These are phyloP conservation scores for Friedmanniomyces simplex DNA, from an alignment of 495 filamentous ascomycete genomes.

Conservation along the genomic window DNA sequence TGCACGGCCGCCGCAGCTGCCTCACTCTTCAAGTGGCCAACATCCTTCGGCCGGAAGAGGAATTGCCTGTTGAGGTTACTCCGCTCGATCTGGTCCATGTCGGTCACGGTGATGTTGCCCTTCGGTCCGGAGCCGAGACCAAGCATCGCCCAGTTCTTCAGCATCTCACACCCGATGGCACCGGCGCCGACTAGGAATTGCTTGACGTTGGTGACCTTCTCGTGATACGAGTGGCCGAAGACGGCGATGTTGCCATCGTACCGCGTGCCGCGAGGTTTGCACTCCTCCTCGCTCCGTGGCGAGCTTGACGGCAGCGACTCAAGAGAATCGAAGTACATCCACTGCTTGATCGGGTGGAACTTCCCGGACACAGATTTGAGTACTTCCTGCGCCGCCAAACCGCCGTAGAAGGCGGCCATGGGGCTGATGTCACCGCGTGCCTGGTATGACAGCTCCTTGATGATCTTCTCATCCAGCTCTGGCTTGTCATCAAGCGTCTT, in stretches of 20 bases:
- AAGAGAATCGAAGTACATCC: slow-evolving; percentile 93
- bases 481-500: slow-evolving; percentile 55
- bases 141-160: slow-evolving; percentile 99
- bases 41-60: slow-evolving; percentile 86
- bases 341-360: slow-evolving; percentile 86
- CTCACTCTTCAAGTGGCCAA: slow-evolving; percentile 95
- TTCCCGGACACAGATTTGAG: slow-evolving; percentile 97
- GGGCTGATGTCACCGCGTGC: slow-evolving; percentile 85
- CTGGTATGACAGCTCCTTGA: slow-evolving; percentile 90
- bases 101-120: slow-evolving; percentile 82
- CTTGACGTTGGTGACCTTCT: slow-evolving; percentile 77
- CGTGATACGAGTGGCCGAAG: slow-evolving; percentile 86
- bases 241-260: slow-evolving; percentile 98
- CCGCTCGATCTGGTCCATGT: slow-evolving; percentile 98
- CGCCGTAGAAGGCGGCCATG: slow-evolving; percentile 92
- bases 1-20: slow-evolving; percentile 81
- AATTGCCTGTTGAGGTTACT: slow-evolving; percentile 99
- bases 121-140: slow-evolving; percentile 81
- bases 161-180: slow-evolving; percentile 96
- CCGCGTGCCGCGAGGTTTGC: slow-evolving; percentile 68
- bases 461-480: slow-evolving; percentile 84
- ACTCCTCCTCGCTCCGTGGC: slow-evolving; percentile 71
- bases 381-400: slow-evolving; percentile 89
- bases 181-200: slow-evolving; percentile 95
- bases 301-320: slow-evolving; percentile 75